Percentiles rank a stretch among this genome's conserved stretches.
phyloP scores from a whole-genome alignment of 148 eudicot genomes.

The Vaccinium darrowii region DNA sequence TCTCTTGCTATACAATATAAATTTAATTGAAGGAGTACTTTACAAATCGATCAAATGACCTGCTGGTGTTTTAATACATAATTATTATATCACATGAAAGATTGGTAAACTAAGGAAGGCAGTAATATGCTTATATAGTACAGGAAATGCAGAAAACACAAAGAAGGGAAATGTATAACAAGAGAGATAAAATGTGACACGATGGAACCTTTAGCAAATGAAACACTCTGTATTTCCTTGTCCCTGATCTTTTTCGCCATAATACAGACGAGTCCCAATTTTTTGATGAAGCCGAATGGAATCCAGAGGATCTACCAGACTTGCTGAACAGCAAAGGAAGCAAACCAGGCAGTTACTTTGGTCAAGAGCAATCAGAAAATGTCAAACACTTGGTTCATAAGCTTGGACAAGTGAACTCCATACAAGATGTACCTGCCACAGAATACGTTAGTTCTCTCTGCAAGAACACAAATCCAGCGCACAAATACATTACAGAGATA shows the following conservation, averaged over 20 bases:
- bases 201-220: conserved; percentile 12
- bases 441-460: conserved; percentile 21
- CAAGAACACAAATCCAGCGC: conserved; percentile 33
- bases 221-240: not conserved
- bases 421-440: conserved; percentile 24
- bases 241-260: not conserved
- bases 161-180: not conserved
- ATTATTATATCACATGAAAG: not conserved
- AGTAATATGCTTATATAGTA: not conserved
- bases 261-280: conserved; percentile 43
- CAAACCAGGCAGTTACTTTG: conserved; percentile 21
- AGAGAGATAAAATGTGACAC: not conserved
- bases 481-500: conserved; percentile 50
- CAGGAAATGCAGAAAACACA: not conserved
- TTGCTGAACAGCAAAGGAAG: conserved; percentile 26
- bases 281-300: conserved; percentile 41
- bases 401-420: conserved; percentile 31
- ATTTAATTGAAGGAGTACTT: not conserved
- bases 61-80: not conserved
- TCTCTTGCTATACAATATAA: not conserved
- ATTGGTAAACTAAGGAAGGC: not conserved
- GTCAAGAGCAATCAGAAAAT: conserved; percentile 28
- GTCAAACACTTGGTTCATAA: conserved; percentile 36
- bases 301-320: conserved; percentile 22
- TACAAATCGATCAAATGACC: not conserved